Conservation (phyloP, 306 rosid species). For the Erythrophleum fordii region DNA sequence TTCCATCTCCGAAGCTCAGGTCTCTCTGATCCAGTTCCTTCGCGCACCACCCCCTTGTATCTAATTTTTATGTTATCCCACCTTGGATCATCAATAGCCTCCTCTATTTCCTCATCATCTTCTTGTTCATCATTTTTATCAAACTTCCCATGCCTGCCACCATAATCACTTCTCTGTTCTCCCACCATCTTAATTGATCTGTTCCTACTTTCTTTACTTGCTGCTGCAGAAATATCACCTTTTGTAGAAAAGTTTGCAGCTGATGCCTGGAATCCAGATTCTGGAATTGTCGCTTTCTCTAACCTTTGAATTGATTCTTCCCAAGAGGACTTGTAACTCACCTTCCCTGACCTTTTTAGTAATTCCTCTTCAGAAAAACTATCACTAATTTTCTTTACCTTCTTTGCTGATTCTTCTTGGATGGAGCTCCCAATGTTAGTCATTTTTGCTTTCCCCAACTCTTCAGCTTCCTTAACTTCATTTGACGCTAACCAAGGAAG, state of each 20-base stretch:
- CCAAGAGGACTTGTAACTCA: constrained; percentile 54
- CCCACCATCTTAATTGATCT: constrained; percentile 41
- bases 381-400: constrained; percentile 28
- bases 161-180: constrained; percentile 40
- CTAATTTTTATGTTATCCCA: constrained; percentile 76
- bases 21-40: constrained; percentile 53
- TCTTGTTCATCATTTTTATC: constrained; percentile 47
- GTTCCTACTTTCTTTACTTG: constrained; percentile 41
- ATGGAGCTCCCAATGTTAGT: constrained; percentile 40
- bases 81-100: constrained; percentile 72
- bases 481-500: constrained; percentile 76
- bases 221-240: constrained; percentile 31
- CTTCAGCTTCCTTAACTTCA: constrained; percentile 39
- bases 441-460: constrained; percentile 24
- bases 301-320: constrained; percentile 54
- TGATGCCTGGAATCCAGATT: constrained; percentile 37
- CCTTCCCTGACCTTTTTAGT: constrained; percentile 44
- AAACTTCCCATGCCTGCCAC: constrained; percentile 36
- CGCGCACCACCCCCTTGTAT: constrained; percentile 58
- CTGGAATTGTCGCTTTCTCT: constrained; percentile 47
- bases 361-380: constrained; percentile 51
- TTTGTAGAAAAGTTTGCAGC: constrained; percentile 31
- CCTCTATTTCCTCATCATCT: constrained; percentile 60
- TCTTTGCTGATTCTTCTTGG: constrained; percentile 44
- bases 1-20: constrained; percentile 78